Conservation (phyloP, 108 stramenopile species). For the Chaetoceros tenuissimus region DNA sequence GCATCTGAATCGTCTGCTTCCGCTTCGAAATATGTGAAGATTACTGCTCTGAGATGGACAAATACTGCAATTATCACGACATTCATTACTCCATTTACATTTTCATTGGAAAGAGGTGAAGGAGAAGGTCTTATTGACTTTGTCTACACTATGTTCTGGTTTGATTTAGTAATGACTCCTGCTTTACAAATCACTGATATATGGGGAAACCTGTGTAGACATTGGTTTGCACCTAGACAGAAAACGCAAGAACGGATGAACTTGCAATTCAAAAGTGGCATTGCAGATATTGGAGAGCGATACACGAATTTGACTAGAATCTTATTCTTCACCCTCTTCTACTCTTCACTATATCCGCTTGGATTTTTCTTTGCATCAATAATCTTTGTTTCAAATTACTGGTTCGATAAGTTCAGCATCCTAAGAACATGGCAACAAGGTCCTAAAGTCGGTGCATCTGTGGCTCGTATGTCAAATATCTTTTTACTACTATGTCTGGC, state of each 20-base stretch:
- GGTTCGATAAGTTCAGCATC: constrained; percentile 12
- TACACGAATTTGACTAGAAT: constrained; percentile 15
- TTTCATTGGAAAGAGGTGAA: too few species aligned
- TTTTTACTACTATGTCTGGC: constrained; percentile 2
- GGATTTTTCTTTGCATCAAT: constrained; percentile 12
- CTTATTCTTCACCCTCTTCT: constrained; percentile 11
- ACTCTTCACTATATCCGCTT: constrained; percentile 5
- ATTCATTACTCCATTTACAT: too few species aligned
- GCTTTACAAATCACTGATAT: constrained; percentile 8
- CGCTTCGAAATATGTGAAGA: too few species aligned
- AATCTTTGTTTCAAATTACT: neutral
- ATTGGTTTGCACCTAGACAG: constrained; percentile 10
- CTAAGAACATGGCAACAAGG: constrained; percentile 8
- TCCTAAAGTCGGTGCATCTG: too few species aligned
- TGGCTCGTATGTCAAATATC: too few species aligned
- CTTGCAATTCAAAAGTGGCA: constrained; percentile 2
- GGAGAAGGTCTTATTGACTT: too few species aligned
- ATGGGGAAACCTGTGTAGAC: constrained; percentile 1
- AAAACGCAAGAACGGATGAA: constrained; percentile 2
- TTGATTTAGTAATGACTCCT: constrained; percentile 10
- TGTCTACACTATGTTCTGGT: too few species aligned
- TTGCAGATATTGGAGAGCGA: constrained; percentile 10
- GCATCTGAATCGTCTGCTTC: too few species aligned
- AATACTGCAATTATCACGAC: too few species aligned
- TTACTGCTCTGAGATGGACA: too few species aligned